Evolutionary conservation across 305 asterid species (phyloP).

Genomic region (Fraxinus nigra): DNA sequence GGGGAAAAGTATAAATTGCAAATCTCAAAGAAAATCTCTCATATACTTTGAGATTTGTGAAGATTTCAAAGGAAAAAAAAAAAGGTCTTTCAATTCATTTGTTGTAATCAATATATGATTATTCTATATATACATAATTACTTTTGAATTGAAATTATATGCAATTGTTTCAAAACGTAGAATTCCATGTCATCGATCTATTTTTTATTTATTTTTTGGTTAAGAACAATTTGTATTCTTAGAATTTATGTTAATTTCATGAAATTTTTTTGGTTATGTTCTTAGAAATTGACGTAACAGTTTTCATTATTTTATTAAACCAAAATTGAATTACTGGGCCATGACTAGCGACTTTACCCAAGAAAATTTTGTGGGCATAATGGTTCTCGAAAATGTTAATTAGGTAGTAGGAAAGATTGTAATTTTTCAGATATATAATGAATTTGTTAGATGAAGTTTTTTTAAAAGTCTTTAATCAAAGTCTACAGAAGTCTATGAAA

Average conservation of each 20-base stretch:
- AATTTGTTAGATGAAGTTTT: not conserved
- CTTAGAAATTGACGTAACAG: not conserved
- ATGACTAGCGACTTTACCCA: not conserved
- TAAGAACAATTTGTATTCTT: not conserved
- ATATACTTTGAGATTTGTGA: not conserved
- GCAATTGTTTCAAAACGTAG: not conserved
- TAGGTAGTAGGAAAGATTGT: not conserved
- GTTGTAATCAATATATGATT: not conserved
- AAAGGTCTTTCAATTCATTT: not conserved
- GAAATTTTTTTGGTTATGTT: not conserved
- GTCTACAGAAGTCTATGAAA: not conserved
- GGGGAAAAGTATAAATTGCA: not conserved
- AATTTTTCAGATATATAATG: not conserved
- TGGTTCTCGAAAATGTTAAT: not conserved
- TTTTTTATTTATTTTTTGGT: not conserved
- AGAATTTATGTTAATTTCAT: not conserved
- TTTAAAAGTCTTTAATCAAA: not conserved
- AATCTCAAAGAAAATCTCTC: not conserved
- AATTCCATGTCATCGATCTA: not conserved
- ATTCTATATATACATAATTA: not conserved
- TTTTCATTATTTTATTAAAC: not conserved
- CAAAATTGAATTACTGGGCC: not conserved
- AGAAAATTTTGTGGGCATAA: not conserved
- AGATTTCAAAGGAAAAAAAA: no score
- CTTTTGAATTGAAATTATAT: not conserved